phyloP scores from a whole-genome alignment of 352 stramenopile genomes.

The Thraustotheca clavata region DNA sequence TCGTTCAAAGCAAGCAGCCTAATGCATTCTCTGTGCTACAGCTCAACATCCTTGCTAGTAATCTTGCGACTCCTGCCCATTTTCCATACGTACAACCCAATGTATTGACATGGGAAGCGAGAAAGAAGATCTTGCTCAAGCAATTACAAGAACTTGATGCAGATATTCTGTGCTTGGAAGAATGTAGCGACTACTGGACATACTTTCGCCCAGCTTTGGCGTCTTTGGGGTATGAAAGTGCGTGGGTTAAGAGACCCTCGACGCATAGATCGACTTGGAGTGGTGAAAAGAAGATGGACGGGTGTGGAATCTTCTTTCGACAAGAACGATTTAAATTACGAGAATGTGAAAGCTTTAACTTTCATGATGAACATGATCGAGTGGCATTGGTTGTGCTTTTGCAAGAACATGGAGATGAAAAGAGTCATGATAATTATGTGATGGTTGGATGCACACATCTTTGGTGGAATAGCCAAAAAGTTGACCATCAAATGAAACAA shows the following conservation, averaged over 20 bases:
- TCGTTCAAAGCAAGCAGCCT: neutral
- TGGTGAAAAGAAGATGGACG: slow-evolving; percentile 80
- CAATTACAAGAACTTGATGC: slow-evolving; percentile 69
- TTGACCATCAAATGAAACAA: slow-evolving; percentile 82
- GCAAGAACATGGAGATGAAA: slow-evolving; percentile 72
- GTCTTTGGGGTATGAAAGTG: slow-evolving; percentile 72
- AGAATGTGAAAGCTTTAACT: slow-evolving; percentile 80
- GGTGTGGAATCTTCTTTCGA: slow-evolving; percentile 80
- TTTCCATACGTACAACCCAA: slow-evolving; percentile 81
- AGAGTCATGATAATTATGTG: slow-evolving; percentile 40
- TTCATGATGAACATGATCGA: slow-evolving; percentile 76
- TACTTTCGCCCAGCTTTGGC: slow-evolving; percentile 75
- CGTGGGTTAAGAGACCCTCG: slow-evolving; percentile 78
- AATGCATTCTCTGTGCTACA: slow-evolving; percentile 25
- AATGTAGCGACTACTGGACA: slow-evolving; percentile 85
- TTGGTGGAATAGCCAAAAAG: slow-evolving; percentile 83
- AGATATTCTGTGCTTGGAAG: slow-evolving; percentile 77
- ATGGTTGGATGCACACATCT: slow-evolving; percentile 76
- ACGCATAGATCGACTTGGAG: slow-evolving; percentile 82
- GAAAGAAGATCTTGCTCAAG: slow-evolving; percentile 62
- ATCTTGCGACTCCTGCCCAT: slow-evolving; percentile 73
- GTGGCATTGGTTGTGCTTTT: slow-evolving; percentile 78
- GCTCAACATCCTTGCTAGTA: slow-evolving; percentile 81
- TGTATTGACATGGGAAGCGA: slow-evolving; percentile 76
- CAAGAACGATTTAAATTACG: slow-evolving; percentile 82